Conservation (phyloP, 1,284 basidiomycete genomes). For the Ceratobasidium sp. region DNA sequence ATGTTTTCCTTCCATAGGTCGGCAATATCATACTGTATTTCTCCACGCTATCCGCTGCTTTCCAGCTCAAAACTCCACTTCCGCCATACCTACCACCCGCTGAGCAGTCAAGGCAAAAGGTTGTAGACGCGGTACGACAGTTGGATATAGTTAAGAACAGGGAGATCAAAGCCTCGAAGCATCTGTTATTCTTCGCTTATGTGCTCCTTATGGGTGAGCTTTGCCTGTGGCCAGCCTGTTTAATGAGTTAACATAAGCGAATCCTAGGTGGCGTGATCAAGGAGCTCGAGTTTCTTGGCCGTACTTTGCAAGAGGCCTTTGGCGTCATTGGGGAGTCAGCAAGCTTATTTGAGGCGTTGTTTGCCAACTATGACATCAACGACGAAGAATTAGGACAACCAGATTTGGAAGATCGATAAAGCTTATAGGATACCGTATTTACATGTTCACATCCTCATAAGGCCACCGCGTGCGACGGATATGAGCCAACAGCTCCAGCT, state of each 20-base stretch:
- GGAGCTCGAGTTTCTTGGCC: conserved; percentile 81
- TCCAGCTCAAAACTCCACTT: conserved; percentile 87
- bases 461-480: background rate
- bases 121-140: conserved; percentile 83
- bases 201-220: conserved; percentile 78
- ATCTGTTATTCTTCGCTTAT: conserved; percentile 93
- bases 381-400: conserved; percentile 14
- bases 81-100: conserved; percentile 95
- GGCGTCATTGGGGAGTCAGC: conserved; percentile 78
- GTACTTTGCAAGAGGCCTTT: conserved; percentile 82
- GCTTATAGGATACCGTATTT: too few relatives aligned
- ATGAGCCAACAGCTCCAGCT: background rate
- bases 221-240: background rate
- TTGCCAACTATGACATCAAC: conserved; percentile 45
- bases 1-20: conserved; percentile 53
- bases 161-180: conserved; percentile 75
- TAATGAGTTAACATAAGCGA: background rate
- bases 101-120: conserved; percentile 75
- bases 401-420: conserved; percentile 24
- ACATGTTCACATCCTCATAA: background rate
- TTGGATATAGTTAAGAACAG: conserved; percentile 83
- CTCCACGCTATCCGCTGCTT: conserved; percentile 84
- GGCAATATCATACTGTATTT: conserved; percentile 94
- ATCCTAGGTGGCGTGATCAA: conserved; percentile 74
- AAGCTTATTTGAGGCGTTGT: conserved; percentile 73